Base-by-base conservation (phyloP, 768 basidiomycete species). In the Paxillus involutus region DNA sequence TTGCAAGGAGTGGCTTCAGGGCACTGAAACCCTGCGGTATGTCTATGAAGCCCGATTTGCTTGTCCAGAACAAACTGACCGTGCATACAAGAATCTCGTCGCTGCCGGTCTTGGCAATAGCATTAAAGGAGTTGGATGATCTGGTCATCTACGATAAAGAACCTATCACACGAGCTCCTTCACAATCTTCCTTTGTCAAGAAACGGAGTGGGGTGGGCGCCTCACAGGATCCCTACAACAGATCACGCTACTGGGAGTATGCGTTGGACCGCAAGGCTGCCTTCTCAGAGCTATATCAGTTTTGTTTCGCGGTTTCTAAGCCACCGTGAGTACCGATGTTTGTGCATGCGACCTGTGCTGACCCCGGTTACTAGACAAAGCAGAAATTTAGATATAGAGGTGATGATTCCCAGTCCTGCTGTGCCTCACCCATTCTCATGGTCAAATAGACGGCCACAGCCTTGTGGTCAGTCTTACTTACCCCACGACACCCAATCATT, bases 371-470 rank as follows among this genome's bases (percentile, higher is more conserved):
- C 30, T 42, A 91, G 89, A 65, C 79, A 81, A 66, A 82, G 83
- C 17, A 80, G 84, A 59, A 91, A 89, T 65, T 83, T 91, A 57
- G 89, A 91, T 48, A 88, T 92, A 77, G 89, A 92, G 73, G 89
- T 88, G 57, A 61, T 74, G 60, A 19, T n/a, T 4, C 43, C 41
- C 6, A n/a, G 13, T 32, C 12, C 42, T 21, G 17, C 24, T 6
- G 30, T 39, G 40, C 37, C 19, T 41, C 5, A 3, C 37, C 12
- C 30, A 14, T 33, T 17, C 58, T 53, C 30, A 58, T 21, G 8
- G 16, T 51, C 16, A 19, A 36, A 30, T 53, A 91, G 85, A 89
- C 84, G 24, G 84, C 89, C 8, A 71, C 76, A 16, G 86, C 89
- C 0, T 75, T 92, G 40, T 91, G 90, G 88, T 79, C 82, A n/a